These are phyloP conservation scores for Chrysanthemum makinoi DNA, from an alignment of 129 eudicot genomes.

Conservation along the genomic window DNA sequence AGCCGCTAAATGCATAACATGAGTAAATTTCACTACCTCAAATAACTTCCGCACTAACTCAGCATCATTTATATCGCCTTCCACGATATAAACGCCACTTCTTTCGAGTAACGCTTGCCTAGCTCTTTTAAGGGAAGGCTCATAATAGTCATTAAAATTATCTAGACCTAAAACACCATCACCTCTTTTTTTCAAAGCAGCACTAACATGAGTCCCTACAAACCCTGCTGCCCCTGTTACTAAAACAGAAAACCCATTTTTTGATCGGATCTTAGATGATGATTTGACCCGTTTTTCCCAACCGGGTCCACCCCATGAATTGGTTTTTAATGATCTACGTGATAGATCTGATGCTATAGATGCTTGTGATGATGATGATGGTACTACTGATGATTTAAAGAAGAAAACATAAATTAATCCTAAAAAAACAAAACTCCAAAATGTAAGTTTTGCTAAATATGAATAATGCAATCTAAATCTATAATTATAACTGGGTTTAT, in stretches of 20 bases:
- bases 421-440: conserved; percentile 51
- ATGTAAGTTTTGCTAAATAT: conserved; percentile 44
- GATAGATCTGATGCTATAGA: conserved; percentile 31
- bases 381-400: conserved; percentile 38
- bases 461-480: conserved; percentile 49
- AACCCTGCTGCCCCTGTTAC: conserved; percentile 42
- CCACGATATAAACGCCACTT: conserved; percentile 64
- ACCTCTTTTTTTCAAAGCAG: conserved; percentile 29
- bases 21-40: conserved; percentile 39
- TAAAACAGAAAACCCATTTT: conserved; percentile 24
- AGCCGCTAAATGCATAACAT: conserved; percentile 51
- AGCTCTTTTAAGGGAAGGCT: conserved; percentile 59
- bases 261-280: conserved; percentile 35
- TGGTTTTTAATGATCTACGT: conserved; percentile 29
- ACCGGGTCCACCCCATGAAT: conserved; percentile 42
- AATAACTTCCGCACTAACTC: conserved; percentile 30
- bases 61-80: conserved; percentile 57
- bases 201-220: conserved; percentile 37
- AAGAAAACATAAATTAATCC: conserved; percentile 45
- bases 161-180: conserved; percentile 38
- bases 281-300: conserved; percentile 43
- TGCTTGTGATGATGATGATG: conserved; percentile 12
- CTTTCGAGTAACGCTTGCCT: conserved; percentile 69
- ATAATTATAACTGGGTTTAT: conserved; percentile 32
- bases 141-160: conserved; percentile 52